Conservation (phyloP, 164 flowering plant species). For the Warburgia ugandensis region DNA sequence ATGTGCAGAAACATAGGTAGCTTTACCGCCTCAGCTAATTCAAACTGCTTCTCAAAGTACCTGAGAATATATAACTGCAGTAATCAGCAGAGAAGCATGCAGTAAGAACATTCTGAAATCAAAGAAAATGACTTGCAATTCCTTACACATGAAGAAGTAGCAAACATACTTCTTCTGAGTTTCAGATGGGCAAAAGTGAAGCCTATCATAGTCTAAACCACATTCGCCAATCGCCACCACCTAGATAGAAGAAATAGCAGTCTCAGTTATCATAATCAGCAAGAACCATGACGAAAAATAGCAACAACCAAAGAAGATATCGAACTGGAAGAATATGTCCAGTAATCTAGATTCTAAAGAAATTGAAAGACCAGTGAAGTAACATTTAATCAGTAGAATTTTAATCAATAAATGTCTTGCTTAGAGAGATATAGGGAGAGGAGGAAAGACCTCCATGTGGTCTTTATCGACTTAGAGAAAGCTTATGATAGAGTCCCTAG, state of each 20-base stretch:
- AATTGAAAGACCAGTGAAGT: too few species aligned
- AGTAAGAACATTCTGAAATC: background rate
- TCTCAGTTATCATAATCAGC: background rate
- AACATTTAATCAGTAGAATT: too few species aligned
- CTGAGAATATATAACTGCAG: slow-evolving; percentile 19
- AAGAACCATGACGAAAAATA: background rate
- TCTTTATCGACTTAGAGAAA: too few species aligned
- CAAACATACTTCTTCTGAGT: slow-evolving; percentile 72
- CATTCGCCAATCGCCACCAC: slow-evolving; percentile 99
- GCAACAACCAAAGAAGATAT: background rate
- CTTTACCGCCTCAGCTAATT: slow-evolving; percentile 69
- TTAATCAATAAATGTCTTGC: too few species aligned
- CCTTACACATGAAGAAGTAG: background rate
- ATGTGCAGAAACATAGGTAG: slow-evolving; percentile 98
- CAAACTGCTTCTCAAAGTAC: slow-evolving; percentile 97
- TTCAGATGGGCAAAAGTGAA: slow-evolving; percentile 88
- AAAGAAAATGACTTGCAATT: background rate
- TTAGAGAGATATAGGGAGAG: too few species aligned
- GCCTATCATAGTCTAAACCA: slow-evolving; percentile 95
- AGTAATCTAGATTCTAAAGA: too few species aligned
- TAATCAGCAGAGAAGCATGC: background rate
- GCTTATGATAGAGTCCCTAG: too few species aligned
- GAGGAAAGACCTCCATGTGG: too few species aligned
- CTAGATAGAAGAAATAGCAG: slow-evolving; percentile 25
- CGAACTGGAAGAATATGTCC: too few species aligned